A percentile compares a stretch with the other conserved stretches of the same genome.
Conservation (phyloP, 2,329 filamentous ascomycete species). For the Fusarium siculi region DNA sequence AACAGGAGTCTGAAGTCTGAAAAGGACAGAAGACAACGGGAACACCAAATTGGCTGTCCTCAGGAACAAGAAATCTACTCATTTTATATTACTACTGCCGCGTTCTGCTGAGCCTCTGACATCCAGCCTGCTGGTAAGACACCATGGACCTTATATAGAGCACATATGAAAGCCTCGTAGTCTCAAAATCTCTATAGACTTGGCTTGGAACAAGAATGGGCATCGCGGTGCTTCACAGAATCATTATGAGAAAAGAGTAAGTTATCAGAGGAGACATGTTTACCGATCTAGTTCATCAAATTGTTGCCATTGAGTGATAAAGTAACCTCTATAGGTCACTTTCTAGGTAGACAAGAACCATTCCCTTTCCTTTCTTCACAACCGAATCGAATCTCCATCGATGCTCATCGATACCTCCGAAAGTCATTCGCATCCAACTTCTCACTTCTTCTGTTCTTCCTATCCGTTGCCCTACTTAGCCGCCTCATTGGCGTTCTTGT, state of each 20-base stretch:
- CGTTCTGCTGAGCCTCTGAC: not conserved
- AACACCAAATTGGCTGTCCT: not conserved
- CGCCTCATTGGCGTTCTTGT: not conserved
- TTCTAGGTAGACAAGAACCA: not conserved
- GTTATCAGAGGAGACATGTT: not conserved
- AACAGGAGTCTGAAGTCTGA: not conserved
- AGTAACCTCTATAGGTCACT: not conserved
- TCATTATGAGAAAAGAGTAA: not conserved
- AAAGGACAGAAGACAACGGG: not conserved
- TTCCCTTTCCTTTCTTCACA: not conserved
- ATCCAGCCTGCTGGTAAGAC: not conserved
- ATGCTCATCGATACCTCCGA: not conserved
- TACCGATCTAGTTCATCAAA: not conserved
- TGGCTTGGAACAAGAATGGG: not conserved
- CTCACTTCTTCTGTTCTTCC: conserved; percentile 17
- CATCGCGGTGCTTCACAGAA: not conserved
- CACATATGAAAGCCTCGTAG: not conserved
- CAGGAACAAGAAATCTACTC: not conserved
- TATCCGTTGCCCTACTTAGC: not conserved
- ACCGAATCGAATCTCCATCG: not conserved
- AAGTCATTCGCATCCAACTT: not conserved
- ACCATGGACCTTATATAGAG: not conserved
- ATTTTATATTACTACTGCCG: not conserved
- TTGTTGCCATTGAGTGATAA: not conserved
- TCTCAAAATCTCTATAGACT: not conserved